Evolutionary conservation across 2,329 filamentous ascomycete species (phyloP).

Genomic region (Exophiala calicioides): DNA sequence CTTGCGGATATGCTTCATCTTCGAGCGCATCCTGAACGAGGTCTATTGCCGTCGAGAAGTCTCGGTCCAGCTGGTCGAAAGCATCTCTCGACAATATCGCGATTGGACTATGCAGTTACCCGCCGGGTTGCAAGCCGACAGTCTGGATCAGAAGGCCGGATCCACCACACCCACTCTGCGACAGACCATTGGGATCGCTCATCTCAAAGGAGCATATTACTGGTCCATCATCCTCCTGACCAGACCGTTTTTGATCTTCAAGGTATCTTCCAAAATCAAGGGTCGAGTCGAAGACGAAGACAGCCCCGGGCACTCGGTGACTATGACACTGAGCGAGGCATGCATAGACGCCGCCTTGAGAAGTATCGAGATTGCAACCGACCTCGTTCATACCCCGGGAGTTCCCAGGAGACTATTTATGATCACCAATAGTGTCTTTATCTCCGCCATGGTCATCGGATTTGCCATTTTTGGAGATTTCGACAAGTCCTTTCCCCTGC

Average conservation of each 20-base stretch:
- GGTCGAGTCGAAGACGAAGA: slow-evolving; percentile 21
- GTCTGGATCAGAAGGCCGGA: slow-evolving; percentile 38
- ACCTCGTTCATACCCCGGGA: slow-evolving; percentile 30
- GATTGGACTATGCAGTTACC: slow-evolving; percentile 46
- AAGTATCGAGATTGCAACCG: slow-evolving; percentile 33
- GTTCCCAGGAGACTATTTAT: slow-evolving; percentile 30
- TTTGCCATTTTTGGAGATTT: slow-evolving; percentile 33
- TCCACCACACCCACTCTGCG: slow-evolving; percentile 37
- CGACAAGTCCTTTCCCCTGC: slow-evolving; percentile 31
- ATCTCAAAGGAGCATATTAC: slow-evolving; percentile 54
- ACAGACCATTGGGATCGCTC: slow-evolving; percentile 49
- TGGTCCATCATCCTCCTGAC: slow-evolving; percentile 57
- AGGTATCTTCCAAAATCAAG: slow-evolving; percentile 42
- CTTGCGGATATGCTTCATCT: slow-evolving; percentile 45
- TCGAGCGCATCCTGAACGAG: slow-evolving; percentile 45
- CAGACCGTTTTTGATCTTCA: slow-evolving; percentile 55
- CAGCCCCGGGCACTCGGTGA: slow-evolving; percentile 22
- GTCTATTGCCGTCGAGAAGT: slow-evolving; percentile 48
- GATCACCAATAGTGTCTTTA: slow-evolving; percentile 30
- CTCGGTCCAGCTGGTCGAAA: slow-evolving; percentile 43
- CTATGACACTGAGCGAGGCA: slow-evolving; percentile 36
- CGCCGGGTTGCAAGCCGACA: slow-evolving; percentile 49
- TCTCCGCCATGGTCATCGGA: slow-evolving; percentile 31
- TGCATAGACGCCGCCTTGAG: slow-evolving; percentile 49
- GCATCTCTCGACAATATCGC: slow-evolving; percentile 45